Evolutionary conservation across 441 rosid species (phyloP), one percentile per base, ranked within the genome.

Genomic region (Pelargonium australe): DNA sequence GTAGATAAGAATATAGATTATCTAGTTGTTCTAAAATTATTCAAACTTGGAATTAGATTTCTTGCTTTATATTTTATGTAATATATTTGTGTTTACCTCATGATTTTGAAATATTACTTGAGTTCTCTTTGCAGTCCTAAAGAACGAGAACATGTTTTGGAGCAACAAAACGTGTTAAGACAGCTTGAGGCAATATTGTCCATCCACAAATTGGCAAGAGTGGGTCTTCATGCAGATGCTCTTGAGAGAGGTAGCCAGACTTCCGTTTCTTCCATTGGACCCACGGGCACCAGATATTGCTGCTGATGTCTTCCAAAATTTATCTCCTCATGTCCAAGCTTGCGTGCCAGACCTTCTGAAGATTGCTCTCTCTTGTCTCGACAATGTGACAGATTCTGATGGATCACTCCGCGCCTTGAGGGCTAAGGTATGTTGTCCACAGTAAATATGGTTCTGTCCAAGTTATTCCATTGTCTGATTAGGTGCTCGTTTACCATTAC

Each of bases 121-220:
- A 43, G 47, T 61, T 23, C 68, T 47, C n/a, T 65, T 20, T 69
- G 57, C 91, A 95, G 98, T 77, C 83, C 76, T 67, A 89, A 80
- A 74, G 99, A 95, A 80, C 83, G 92, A 74, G 96, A 87, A 64
- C 87, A 73, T 45, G 94, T 89, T 72, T 66, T 86, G 81, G 96
- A 90, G 83, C 98, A 95, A 80, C 91, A 95, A 74, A 92, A 87
- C 19, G 84, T 92, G 47, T 75, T 95, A 76, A 87, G 99, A 81
- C 96, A 95, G 84, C 99, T 95, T 4, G 98, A 95, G 85, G 92
- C 97, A 7, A 77, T 89, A 78, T 82, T 92, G 75, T 84, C 92
- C 20, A 78, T 90, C 70, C 96, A 86, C 75, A 90, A 87, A 77
- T 68, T 85, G 81, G 88, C 77, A 13, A 92, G 85, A 76, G 74